Conservation (phyloP, 805 yeast species). For the Dipodascus geniculatus region DNA sequence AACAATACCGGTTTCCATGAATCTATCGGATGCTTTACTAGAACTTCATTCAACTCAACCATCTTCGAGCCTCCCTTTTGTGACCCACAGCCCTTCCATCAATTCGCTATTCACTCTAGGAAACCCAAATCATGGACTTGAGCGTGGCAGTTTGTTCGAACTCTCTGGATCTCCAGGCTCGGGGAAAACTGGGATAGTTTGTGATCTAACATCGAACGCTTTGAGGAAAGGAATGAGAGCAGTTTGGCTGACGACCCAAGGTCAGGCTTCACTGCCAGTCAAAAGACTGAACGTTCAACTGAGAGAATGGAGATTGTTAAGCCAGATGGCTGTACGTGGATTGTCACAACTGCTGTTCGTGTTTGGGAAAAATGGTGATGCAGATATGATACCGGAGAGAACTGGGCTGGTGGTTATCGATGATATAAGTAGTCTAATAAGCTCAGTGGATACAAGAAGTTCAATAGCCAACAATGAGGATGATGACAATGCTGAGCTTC, state of each 20-base stretch:
- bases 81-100: background rate
- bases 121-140: slow-evolving; percentile 3
- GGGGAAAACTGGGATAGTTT: slow-evolving; percentile 19
- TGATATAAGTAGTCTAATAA: background rate
- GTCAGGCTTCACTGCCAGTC: slow-evolving; percentile 13
- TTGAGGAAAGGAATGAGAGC: slow-evolving; percentile 15
- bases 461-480: background rate
- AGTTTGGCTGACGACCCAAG: slow-evolving; percentile 15
- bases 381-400: slow-evolving; percentile 1
- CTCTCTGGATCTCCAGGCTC: slow-evolving; percentile 22
- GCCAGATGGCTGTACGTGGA: slow-evolving; percentile 2
- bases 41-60: background rate
- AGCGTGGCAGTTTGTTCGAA: slow-evolving; percentile 13
- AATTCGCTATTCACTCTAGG: background rate
- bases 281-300: slow-evolving; percentile 9
- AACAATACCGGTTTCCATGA: too few relatives aligned
- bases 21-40: background rate
- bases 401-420: slow-evolving; percentile 6
- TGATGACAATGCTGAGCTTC: background rate
- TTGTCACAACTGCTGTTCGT: slow-evolving; percentile 12
- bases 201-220: slow-evolving; percentile 13
- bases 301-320: slow-evolving; percentile 6
- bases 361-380: slow-evolving; percentile 1
- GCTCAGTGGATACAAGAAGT: background rate
- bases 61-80: background rate